These are phyloP conservation scores for Aspergillus bertholletiae DNA, from an alignment of 495 filamentous ascomycete species.

Conservation along the genomic window DNA sequence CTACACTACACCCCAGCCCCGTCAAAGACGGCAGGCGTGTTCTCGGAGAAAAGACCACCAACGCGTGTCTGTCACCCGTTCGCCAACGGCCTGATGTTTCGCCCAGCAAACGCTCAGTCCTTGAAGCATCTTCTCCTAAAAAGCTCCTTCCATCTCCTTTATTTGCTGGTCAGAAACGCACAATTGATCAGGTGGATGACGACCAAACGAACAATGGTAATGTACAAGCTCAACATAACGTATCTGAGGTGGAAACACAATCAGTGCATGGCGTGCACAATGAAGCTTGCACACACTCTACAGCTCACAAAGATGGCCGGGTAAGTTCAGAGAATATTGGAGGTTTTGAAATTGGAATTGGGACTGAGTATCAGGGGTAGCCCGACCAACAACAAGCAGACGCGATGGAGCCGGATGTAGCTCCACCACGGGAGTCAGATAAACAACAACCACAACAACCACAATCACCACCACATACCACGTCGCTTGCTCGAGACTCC, in stretches of 20 bases:
- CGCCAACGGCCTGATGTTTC: conserved; percentile 25
- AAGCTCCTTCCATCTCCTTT: conserved; percentile 38
- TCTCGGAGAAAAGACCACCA: conserved; percentile 42
- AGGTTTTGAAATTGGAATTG: background rate
- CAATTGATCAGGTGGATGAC: conserved; percentile 38
- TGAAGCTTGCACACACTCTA: background rate
- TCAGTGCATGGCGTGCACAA: background rate
- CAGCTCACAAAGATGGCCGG: conserved; percentile 10
- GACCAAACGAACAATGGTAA: conserved; percentile 12
- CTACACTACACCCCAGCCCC: conserved; percentile 30
- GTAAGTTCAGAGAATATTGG: conserved; percentile 15
- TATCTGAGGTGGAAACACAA: background rate
- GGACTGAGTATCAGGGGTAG: background rate
- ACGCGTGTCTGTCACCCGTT: conserved; percentile 44
- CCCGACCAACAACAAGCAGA: conserved; percentile 11
- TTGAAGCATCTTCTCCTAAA: conserved; percentile 26
- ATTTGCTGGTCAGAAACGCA: conserved; percentile 42
- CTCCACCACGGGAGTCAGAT: background rate
- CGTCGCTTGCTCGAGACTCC: conserved; percentile 9
- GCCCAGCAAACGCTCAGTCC: conserved; percentile 31
- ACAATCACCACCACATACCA: conserved; percentile 10
- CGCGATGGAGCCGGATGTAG: conserved; percentile 16
- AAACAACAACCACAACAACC: conserved; percentile 6
- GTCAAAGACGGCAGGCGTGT: conserved; percentile 42
- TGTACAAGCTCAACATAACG: conserved; percentile 5